Base-by-base conservation (phyloP, 352 stramenopile species). In the Pythium insidiosum region DNA sequence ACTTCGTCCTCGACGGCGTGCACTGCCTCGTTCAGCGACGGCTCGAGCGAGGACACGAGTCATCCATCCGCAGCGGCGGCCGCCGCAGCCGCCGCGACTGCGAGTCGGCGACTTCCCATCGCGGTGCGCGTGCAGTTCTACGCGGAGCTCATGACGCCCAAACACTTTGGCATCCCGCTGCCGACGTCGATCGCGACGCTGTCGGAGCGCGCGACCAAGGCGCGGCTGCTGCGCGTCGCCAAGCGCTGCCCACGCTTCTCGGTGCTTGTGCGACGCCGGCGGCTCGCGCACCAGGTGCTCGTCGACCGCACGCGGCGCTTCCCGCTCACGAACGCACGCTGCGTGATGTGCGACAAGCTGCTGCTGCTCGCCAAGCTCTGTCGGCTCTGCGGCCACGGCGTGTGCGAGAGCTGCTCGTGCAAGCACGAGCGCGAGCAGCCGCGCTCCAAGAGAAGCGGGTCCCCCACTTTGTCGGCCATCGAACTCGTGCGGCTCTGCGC, bases 221-320 rank as follows among this genome's bases (percentile, higher is more conserved):
- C 39, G 9, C 54, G 54, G 6, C 54, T 62, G 18, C 19, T 62
- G 3, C 20, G 12, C 12, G 26, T 61, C 11, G 53, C 53, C 10
- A 25, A 52, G 31, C 39, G 42, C 29, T 56, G 48, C 23, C 29
- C 42, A 21, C 59, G 61, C 1, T 43, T 87, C 5, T 60, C 67
- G 4, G 59, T 65, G 6, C 45, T 87, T 10, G 61, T 88, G 12
- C 69, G 68, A 1, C 61, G 76, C 15, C 70, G 68, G 0, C 70
- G 76, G 6, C 68, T 88, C 23, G 73, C 70, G 16, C 58, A 63
- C 4, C 75, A 86, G 45, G 59, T 62, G 26, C 61, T 88, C 2
- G 45, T 83, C 3, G 53, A 68, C 41, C 59, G 48, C 26, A 56
- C 44, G n/a, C 38, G 65, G 0, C 64, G 84, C 37, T 51, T 71